Conservation (phyloP, 2,329 filamentous ascomycete species). For the Pseudocercospora fijiensis region DNA sequence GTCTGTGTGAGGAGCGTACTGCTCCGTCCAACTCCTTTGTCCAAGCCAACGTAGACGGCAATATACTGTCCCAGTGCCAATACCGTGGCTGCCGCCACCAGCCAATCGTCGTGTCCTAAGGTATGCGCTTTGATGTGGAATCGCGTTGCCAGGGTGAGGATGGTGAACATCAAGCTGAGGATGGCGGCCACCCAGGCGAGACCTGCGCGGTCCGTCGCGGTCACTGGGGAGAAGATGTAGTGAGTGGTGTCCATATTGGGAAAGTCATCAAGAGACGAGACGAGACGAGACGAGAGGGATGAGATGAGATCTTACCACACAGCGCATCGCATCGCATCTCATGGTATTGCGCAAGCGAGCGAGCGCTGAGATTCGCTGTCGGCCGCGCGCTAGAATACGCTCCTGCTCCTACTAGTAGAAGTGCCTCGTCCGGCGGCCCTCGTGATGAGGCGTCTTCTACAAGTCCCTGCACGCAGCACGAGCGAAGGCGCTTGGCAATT, state of each 20-base stretch:
- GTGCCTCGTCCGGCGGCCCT: too few relatives aligned
- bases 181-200: slow-evolving; percentile 33
- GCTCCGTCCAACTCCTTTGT: slow-evolving; percentile 23
- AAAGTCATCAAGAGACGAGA: neutral
- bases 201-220: slow-evolving; percentile 19
- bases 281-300: neutral
- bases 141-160: slow-evolving; percentile 30
- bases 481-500: neutral
- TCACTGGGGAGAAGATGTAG: slow-evolving; percentile 22
- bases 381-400: neutral
- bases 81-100: slow-evolving; percentile 27
- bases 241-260: slow-evolving; percentile 12
- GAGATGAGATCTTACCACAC: neutral
- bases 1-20: slow-evolving; percentile 18
- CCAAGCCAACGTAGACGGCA: slow-evolving; percentile 28
- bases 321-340: too few relatives aligned
- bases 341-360: neutral
- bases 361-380: neutral
- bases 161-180: slow-evolving; percentile 31
- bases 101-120: slow-evolving; percentile 33
- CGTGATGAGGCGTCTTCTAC: slow-evolving; percentile 1
- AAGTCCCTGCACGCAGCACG: neutral
- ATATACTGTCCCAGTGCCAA: slow-evolving; percentile 28
- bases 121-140: slow-evolving; percentile 32
- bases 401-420: too few relatives aligned